These are phyloP conservation scores for Colletotrichum chlorophyti DNA, from an alignment of 2,329 filamentous ascomycete species.

Conservation along the genomic window DNA sequence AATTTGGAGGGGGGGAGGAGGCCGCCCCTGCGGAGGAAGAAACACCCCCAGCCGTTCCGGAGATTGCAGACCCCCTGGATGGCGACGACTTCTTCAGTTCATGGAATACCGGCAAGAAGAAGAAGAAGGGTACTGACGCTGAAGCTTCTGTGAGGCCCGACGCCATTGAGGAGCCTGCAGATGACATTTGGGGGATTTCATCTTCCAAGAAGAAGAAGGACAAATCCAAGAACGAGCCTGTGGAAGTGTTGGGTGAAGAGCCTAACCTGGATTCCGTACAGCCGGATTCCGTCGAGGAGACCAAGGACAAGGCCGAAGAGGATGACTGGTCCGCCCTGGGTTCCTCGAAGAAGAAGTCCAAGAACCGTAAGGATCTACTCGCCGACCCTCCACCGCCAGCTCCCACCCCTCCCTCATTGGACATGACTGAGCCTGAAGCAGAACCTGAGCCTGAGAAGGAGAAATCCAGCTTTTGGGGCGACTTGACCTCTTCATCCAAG, in stretches of 20 bases:
- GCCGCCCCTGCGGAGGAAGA: constrained; percentile 33
- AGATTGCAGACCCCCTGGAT: constrained; percentile 39
- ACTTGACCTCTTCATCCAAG: constrained; percentile 42
- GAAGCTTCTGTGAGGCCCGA: constrained; percentile 41
- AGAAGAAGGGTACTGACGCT: constrained; percentile 33
- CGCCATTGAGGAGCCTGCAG: constrained; percentile 50
- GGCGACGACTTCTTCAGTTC: constrained; percentile 62
- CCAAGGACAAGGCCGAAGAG: constrained; percentile 50
- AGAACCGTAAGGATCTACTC: constrained; percentile 44
- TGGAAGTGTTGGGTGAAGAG: constrained; percentile 52
- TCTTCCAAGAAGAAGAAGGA: constrained; percentile 57
- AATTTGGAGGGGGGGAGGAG: constrained; percentile 37
- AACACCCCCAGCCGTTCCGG: constrained; percentile 36
- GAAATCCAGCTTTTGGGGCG: constrained; percentile 41
- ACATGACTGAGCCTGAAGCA: constrained; percentile 50
- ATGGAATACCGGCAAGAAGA: constrained; percentile 63
- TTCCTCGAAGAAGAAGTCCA: constrained; percentile 52
- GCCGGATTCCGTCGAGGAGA: constrained; percentile 52
- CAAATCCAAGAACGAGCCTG: constrained; percentile 55
- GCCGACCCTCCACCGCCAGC: constrained; percentile 53
- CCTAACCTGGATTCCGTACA: constrained; percentile 54
- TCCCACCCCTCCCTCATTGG: constrained; percentile 54
- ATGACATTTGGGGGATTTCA: constrained; percentile 46
- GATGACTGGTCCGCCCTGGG: constrained; percentile 51
- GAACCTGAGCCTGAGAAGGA: constrained; percentile 41